Percentiles rank a stretch among this genome's conserved stretches.
phyloP scores from a whole-genome alignment of 2,329 filamentous ascomycete genomes.

The Karstenula rhodostoma region DNA sequence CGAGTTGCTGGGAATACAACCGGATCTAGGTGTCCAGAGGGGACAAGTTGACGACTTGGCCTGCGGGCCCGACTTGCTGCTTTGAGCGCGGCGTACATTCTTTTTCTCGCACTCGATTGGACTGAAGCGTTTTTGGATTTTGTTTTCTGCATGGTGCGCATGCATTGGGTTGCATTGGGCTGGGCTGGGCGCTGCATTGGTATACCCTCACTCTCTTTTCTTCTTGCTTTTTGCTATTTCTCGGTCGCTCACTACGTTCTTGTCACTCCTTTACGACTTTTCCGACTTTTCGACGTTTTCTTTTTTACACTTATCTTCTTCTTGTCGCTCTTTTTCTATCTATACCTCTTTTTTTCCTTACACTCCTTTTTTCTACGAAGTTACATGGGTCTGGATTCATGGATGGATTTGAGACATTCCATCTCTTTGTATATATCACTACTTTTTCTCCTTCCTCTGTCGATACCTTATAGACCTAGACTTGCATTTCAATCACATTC shows the following conservation, averaged over 20 bases:
- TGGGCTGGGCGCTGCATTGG: not conserved
- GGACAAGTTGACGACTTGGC: not conserved
- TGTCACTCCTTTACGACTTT: not conserved
- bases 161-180: conserved; percentile 6
- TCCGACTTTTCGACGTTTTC: no score
- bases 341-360: not conserved
- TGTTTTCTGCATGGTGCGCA: not conserved
- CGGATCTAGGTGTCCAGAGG: not conserved
- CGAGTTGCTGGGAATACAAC: conserved; percentile 4
- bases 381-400: not conserved
- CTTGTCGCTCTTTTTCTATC: not conserved
- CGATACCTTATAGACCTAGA: conserved; percentile 6
- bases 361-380: not conserved
- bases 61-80: not conserved
- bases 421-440: not conserved
- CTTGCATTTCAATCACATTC: not conserved
- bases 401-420: not conserved
- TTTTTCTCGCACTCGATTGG: not conserved
- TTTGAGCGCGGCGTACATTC: not conserved
- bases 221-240: not conserved
- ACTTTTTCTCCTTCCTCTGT: not conserved
- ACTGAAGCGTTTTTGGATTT: not conserved
- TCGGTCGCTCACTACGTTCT: not conserved
- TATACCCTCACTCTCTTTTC: conserved; percentile 4
- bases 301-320: not conserved